These are phyloP conservation scores for Tricholoma flavovirens DNA, from an alignment of 768 basidiomycete species.

Conservation along the genomic window DNA sequence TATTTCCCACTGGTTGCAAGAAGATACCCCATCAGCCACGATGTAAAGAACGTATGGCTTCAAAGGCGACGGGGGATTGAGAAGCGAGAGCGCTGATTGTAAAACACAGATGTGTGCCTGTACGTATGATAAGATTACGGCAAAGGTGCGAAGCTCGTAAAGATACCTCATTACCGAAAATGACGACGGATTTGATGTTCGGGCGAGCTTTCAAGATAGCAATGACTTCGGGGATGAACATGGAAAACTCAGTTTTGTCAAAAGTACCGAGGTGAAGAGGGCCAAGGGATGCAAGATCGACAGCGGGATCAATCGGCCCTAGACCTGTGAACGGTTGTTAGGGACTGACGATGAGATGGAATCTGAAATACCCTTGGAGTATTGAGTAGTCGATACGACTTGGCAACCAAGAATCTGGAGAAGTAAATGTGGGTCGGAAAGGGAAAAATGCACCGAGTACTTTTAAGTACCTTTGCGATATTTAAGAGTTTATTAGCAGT, in stretches of 20 bases:
- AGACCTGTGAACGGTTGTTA: conserved; percentile 38
- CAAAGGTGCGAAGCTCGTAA: background rate
- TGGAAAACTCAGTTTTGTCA: conserved; percentile 82
- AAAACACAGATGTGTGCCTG: conserved; percentile 65
- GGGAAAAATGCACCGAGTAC: no score
- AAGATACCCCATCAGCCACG: conserved; percentile 17
- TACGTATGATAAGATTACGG: background rate
- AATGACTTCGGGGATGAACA: conserved; percentile 68
- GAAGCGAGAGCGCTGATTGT: conserved; percentile 38
- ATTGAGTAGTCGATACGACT: conserved; percentile 82
- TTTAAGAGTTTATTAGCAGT: conserved; percentile 75
- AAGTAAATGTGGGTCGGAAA: no score
- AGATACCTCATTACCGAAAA: conserved; percentile 86
- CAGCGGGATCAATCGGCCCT: conserved; percentile 60
- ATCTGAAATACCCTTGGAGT: conserved; percentile 57
- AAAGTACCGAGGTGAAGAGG: conserved; percentile 53
- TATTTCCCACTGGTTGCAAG: conserved; percentile 17
- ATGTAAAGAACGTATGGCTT: conserved; percentile 17
- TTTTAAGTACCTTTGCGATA: conserved; percentile 73
- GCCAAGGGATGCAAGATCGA: conserved; percentile 50
- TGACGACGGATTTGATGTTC: conserved; percentile 52
- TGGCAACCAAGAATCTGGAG: conserved; percentile 56
- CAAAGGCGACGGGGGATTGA: conserved; percentile 23
- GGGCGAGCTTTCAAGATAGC: conserved; percentile 42
- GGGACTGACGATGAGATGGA: background rate